These are phyloP conservation scores for Blastobotrys illinoisensis DNA, from an alignment of 1,139 yeast genomes.

Conservation along the genomic window DNA sequence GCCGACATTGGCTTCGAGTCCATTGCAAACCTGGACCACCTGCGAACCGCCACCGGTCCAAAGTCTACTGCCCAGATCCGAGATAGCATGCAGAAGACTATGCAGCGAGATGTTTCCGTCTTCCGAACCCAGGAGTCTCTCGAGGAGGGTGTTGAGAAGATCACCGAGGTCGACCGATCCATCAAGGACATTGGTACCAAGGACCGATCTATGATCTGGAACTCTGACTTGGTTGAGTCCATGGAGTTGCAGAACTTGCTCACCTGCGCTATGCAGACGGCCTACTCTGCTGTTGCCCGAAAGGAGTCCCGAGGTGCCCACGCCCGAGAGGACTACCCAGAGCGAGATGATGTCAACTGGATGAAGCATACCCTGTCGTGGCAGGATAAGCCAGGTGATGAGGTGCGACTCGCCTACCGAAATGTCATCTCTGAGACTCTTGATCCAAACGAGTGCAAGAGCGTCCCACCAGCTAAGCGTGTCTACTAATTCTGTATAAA, in stretches of 20 bases:
- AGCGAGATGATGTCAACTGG: constrained; percentile 95
- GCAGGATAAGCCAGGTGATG: constrained; percentile 70
- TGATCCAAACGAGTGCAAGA: constrained; percentile 88
- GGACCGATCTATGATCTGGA: constrained; percentile 96
- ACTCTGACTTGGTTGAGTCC: constrained; percentile 93
- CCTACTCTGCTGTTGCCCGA: constrained; percentile 90
- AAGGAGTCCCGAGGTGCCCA: constrained; percentile 99
- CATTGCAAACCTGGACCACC: constrained; percentile 80
- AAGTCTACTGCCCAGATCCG: constrained; percentile 83
- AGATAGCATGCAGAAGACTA: constrained; percentile 86
- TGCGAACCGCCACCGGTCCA: constrained; percentile 82
- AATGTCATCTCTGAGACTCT: constrained; percentile 75
- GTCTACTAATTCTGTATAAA: constrained; percentile 53
- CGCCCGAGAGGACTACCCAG: constrained; percentile 96
- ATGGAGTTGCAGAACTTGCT: constrained; percentile 93
- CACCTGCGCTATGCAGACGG: constrained; percentile 97
- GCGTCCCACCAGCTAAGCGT: constrained; percentile 96
- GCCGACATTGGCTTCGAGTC: constrained; percentile 85
- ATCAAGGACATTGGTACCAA: constrained; percentile 75
- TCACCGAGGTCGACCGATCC: constrained; percentile 67
- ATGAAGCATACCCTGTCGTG: constrained; percentile 96
- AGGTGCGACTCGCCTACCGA: constrained; percentile 79
- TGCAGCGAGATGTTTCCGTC: constrained; percentile 97
- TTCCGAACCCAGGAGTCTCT: constrained; percentile 91
- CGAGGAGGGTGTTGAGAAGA: constrained; percentile 85